A percentile compares a stretch with the other conserved stretches of the same genome.
Conservation (phyloP, 2,329 filamentous ascomycete species). For the Colletotrichum lentis region DNA sequence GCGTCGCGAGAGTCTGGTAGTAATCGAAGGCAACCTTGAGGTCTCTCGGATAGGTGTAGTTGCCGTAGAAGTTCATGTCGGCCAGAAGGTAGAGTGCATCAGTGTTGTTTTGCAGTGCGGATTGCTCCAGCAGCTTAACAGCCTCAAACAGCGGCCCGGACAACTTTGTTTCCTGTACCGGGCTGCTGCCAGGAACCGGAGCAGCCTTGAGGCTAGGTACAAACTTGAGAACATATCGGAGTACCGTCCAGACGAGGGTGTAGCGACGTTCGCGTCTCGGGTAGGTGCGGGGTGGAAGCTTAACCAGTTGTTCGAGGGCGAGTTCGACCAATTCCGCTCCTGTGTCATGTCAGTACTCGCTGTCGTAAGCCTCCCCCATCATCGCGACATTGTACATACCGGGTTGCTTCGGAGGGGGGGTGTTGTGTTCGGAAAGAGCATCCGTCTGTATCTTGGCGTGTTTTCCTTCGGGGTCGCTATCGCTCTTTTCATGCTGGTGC, state of each 20-base stretch:
- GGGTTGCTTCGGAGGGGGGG: constrained; percentile 47
- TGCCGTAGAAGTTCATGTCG: constrained; percentile 96
- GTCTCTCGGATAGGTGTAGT: constrained; percentile 86
- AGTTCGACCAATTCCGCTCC: constrained; percentile 63
- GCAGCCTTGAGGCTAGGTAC: constrained; percentile 61
- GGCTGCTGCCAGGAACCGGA: constrained; percentile 52
- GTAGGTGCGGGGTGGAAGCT: constrained; percentile 57
- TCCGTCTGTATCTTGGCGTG: constrained; percentile 47
- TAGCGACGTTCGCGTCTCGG: constrained; percentile 55
- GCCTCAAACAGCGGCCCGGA: constrained; percentile 59
- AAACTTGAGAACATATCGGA: constrained; percentile 57
- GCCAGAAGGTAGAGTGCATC: constrained; percentile 91
- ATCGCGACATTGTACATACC: constrained; percentile 44
- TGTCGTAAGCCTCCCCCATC: constrained; percentile 19
- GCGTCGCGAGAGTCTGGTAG: constrained; percentile 79
- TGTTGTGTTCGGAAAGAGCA: constrained; percentile 43
- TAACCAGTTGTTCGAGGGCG: constrained; percentile 59
- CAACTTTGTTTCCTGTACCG: constrained; percentile 45
- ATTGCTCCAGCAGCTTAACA: constrained; percentile 61
- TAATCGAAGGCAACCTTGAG: constrained; percentile 80
- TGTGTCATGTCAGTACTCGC: constrained; percentile 40
- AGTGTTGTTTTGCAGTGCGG: constrained; percentile 67
- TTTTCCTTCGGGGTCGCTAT: constrained; percentile 45
- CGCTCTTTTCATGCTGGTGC: constrained; percentile 44
- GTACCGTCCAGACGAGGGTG: constrained; percentile 53